A percentile compares a stretch with the other conserved stretches of the same genome.
These are phyloP conservation scores for Lactarius tabidus DNA, from an alignment of 768 basidiomycete genomes.

Conservation along the genomic window DNA sequence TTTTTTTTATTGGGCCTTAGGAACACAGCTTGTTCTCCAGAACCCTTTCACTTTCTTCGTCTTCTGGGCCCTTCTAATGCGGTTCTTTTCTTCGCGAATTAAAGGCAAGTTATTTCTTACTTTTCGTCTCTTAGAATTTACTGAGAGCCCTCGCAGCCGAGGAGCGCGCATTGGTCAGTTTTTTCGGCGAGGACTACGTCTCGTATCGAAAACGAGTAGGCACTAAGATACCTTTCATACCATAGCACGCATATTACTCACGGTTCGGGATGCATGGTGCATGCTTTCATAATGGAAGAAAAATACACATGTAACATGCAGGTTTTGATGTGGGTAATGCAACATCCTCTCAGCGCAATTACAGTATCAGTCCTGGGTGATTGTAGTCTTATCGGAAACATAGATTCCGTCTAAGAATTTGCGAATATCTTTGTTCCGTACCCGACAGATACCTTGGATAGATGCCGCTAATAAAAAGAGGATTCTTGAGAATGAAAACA, in stretches of 20 bases:
- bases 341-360: not conserved
- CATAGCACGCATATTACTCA: conserved; percentile 35
- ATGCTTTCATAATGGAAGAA: conserved; percentile 32
- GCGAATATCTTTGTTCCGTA: conserved; percentile 99
- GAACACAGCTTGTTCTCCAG: conserved; percentile 88
- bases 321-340: conserved; percentile 27
- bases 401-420: conserved; percentile 97
- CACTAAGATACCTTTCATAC: conserved; percentile 86
- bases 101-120: conserved; percentile 50
- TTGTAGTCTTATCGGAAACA: conserved; percentile 76
- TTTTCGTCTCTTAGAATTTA: not conserved
- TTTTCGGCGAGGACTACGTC: conserved; percentile 88
- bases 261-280: conserved; percentile 3
- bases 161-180: conserved; percentile 70
- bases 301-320: conserved; percentile 31
- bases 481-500: conserved; percentile 15
- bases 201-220: conserved; percentile 71
- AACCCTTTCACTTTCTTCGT: conserved; percentile 71
- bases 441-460: conserved; percentile 93
- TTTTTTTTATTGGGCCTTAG: conserved; percentile 97
- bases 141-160: conserved; percentile 52
- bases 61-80: conserved; percentile 69
- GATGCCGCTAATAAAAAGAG: conserved; percentile 64
- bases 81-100: conserved; percentile 83
- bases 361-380: conserved; percentile 33